Evolutionary conservation across 306 rosid genomes (phyloP), one percentile per base, ranked within the genome.

Genomic region (Herpetospermum pedunculosum): DNA sequence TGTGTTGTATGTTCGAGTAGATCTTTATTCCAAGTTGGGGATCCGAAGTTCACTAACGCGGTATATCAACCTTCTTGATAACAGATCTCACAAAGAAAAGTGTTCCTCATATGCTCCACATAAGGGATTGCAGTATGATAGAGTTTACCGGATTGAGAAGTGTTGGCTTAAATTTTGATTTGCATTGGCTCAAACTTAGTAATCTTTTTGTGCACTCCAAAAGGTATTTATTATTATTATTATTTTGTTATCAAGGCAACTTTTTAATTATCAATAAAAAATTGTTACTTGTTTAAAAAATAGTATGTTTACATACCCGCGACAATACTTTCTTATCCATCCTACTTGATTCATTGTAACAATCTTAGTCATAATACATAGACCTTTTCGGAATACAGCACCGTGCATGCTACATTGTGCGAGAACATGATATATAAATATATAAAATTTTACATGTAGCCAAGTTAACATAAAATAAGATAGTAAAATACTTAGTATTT

Each of bases 51-150:
- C 13, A 38, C 29, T 5, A 38, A 65, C 16, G 30, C 12, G 6
- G 11, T 43, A 13, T 41, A 18, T 25, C 43, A 25, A 68, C 21
- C 11, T 34, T 54, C 23, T 52, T 46, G 18, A 11, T 38, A 30
- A 25, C 77, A 91, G 96, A 81, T 90, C 96, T 1, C 87, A 81
- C 74, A 92, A 90, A 84, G 96, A 90, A 81, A 90, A 88, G 71
- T 90, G 92, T 50, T 85, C 98, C 15, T 58, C 89, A 0, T 92
- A 92, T 87, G 96, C 96, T 19, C 98, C 98, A 0, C 84, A 82
- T 69, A 58, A 34, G 34, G 96, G 96, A 2, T 60, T 92, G 53
- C 83, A 96, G 26, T 92, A 92, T 74, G 98, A 92, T 63, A 96
- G 98, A 21, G 72, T 85, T 23, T 92, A 92, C 21, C 82, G 96